Base-by-base conservation (phyloP, 2,329 filamentous ascomycete species). In the Diaporthe citrichinensis region DNA sequence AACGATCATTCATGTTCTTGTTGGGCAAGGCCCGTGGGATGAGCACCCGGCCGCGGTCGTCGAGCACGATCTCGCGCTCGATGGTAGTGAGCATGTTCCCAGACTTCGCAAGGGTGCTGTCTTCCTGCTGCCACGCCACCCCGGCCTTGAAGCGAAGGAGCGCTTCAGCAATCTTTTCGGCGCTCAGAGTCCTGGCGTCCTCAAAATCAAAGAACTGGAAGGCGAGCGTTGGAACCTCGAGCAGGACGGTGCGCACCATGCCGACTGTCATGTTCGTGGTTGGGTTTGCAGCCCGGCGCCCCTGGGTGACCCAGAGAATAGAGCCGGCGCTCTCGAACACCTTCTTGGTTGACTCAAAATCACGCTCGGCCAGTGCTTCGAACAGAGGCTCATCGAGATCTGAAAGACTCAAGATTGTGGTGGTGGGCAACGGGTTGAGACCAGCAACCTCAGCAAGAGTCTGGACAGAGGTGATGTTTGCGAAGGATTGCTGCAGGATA, bases 311-410 rank as follows among this genome's bases (percentile, higher is more conserved):
- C 81, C 81, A 83, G 4, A 80, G 34, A 7, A 80, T 34, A 5
- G 57, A 79, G n/a, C 72, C 75, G 12, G 61, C 59, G 5, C 28
- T 34, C 17, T 69, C 72, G 17, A 81, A 80, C 1, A 79, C 9
- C n/a, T 58, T 31, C 62, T 80, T 77, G 8, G 81, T 65, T 0
- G 57, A 75, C 7, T 76, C 51, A 14, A 79, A 77, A 12, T 62
- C 67, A 25, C 53, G 59, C 0, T 46, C 14, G 17, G 78, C 78
- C 2, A 81, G 55, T 20, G 74, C 71, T 53, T 79, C 58, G 67
- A 83, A 81, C 1, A 80, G 71, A 7, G 81, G 79, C 10, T 74
- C 39, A 72, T 83, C 81, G 2, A 83, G 76, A 1, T 82, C 80
- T 5, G 78, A 49, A 31, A 82, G 71, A 39, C 73, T 75, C 53